Conservation (phyloP, 768 basidiomycete genomes). For the Boletus patriciae region DNA sequence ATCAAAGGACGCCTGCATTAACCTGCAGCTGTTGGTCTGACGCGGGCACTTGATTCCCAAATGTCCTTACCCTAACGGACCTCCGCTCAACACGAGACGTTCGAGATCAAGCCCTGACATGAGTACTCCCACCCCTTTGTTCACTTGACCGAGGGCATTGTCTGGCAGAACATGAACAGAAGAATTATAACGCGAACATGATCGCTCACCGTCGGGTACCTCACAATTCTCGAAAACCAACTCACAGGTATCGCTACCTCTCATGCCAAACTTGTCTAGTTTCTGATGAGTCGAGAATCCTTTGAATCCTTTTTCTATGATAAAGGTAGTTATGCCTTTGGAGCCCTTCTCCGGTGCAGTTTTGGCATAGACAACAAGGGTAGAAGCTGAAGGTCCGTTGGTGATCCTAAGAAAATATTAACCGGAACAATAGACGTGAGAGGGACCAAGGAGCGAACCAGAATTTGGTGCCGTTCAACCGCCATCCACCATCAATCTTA, state of each 20-base stretch:
- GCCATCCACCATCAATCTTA: slow-evolving; percentile 73
- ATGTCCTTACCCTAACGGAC: slow-evolving; percentile 73
- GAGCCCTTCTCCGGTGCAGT: slow-evolving; percentile 73
- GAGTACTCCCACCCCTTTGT: slow-evolving; percentile 80
- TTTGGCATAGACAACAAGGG: slow-evolving; percentile 91
- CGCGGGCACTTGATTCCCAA: background rate
- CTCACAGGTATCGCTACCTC: slow-evolving; percentile 94
- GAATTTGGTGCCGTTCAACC: slow-evolving; percentile 88
- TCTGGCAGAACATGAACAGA: slow-evolving; percentile 41
- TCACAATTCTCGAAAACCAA: slow-evolving; percentile 88
- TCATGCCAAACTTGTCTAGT: slow-evolving; percentile 95
- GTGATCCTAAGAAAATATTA: slow-evolving; percentile 69
- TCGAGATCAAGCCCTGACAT: slow-evolving; percentile 96
- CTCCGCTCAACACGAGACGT: slow-evolving; percentile 87
- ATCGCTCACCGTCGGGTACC: slow-evolving; percentile 75
- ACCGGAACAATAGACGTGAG: background rate
- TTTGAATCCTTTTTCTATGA: slow-evolving; percentile 76
- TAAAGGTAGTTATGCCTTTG: slow-evolving; percentile 90
- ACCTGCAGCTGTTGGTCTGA: slow-evolving; percentile 39
- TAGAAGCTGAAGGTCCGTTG: slow-evolving; percentile 89
- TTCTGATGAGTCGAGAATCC: slow-evolving; percentile 91
- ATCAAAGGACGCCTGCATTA: slow-evolving; percentile 95
- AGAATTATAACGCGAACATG: background rate
- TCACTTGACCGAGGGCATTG: slow-evolving; percentile 79
- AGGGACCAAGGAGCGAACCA: slow-evolving; percentile 51